These are phyloP conservation scores for Alternaria hordeiaustralica DNA, from an alignment of 2,329 filamentous ascomycete species.

Conservation along the genomic window DNA sequence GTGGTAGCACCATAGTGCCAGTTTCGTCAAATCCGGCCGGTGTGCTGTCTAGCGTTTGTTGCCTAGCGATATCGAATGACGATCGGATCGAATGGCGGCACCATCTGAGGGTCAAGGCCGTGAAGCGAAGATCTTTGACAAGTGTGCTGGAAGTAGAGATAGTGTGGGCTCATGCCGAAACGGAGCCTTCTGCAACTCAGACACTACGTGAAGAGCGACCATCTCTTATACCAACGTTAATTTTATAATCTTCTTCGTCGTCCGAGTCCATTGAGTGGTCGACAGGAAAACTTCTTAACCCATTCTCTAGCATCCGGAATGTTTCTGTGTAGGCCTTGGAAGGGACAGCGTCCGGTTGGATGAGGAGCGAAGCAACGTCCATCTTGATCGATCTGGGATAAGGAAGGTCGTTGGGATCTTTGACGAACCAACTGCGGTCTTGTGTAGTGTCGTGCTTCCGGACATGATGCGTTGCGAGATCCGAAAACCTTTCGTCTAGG, in stretches of 20 bases:
- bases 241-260: constrained; percentile 4
- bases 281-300: constrained; percentile 26
- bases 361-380: constrained; percentile 28
- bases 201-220: constrained; percentile 4
- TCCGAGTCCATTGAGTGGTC: not conserved
- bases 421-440: constrained; percentile 26
- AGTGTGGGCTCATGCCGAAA: not conserved
- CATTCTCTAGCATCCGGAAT: constrained; percentile 36
- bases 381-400: constrained; percentile 26
- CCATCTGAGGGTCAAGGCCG: not conserved
- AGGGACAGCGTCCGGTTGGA: constrained; percentile 39
- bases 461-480: constrained; percentile 13
- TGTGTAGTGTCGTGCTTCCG: constrained; percentile 16
- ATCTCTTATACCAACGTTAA: not conserved
- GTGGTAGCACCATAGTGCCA: not conserved
- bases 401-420: constrained; percentile 16
- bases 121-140: not conserved
- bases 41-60: not conserved
- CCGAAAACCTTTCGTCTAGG: constrained; percentile 38
- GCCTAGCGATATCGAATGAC: not conserved
- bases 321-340: constrained; percentile 37
- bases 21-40: not conserved
- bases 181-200: not conserved
- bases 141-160: not conserved
- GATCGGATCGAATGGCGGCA: not conserved